Evolutionary conservation across 208 protist genomes (phyloP).

Genomic region (Leptomonas pyrrhocoris): DNA sequence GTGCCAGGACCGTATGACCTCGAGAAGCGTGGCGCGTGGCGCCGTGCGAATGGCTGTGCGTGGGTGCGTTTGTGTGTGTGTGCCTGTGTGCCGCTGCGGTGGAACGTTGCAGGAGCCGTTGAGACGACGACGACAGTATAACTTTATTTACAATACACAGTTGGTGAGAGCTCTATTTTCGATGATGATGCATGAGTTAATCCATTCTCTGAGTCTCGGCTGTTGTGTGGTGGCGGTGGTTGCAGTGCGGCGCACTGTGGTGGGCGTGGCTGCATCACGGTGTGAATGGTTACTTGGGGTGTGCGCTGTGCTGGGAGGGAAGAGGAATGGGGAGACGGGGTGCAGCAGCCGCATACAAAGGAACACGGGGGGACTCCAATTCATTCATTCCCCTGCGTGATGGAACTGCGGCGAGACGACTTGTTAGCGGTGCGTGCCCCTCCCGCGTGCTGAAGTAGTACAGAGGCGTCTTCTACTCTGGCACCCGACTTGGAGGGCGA

Average conservation of each 20-base stretch:
- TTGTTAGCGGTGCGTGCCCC: neutral
- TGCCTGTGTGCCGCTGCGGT: no score
- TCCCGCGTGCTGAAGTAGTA: no score
- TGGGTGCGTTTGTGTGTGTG: no score
- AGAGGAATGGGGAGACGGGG: neutral
- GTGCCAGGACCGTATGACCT: neutral
- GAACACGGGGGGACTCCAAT: slow-evolving; percentile 8
- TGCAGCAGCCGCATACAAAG: slow-evolving; percentile 2
- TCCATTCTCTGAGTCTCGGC: slow-evolving; percentile 51
- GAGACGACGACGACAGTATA: slow-evolving; percentile 36
- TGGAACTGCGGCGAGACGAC: no score
- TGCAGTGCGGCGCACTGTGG: no score
- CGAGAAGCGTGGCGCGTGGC: neutral
- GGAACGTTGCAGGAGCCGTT: no score
- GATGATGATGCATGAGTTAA: slow-evolving; percentile 49
- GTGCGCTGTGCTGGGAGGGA: slow-evolving; percentile 3
- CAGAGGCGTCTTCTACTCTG: no score
- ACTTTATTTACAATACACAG: slow-evolving; percentile 37
- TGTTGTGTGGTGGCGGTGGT: neutral
- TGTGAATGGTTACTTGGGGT: no score
- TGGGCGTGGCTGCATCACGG: no score
- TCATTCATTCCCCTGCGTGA: neutral
- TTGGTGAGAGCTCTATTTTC: slow-evolving; percentile 46
- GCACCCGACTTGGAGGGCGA: no score
- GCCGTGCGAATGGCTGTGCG: no score